Evolutionary conservation across 805 yeast genomes (phyloP).

Genomic region (Pichia thaimueangensis): DNA sequence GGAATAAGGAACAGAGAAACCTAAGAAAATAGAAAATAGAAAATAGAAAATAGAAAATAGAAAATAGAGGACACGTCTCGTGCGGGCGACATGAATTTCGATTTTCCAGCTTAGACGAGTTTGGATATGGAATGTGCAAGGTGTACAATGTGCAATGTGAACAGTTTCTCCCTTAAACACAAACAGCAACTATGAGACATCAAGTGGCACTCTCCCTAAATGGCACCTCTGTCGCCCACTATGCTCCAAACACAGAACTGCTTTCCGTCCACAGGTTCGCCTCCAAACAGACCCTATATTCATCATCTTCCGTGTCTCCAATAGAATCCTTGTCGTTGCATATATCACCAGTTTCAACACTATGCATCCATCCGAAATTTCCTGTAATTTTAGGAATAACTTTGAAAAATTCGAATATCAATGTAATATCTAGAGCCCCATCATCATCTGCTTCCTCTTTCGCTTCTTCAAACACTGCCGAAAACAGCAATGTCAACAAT

Average conservation of each 20-base stretch:
- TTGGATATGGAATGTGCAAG: too few relatives aligned
- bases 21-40: too few relatives aligned
- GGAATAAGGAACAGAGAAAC: too few relatives aligned
- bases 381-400: neutral
- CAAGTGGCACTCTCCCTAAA: neutral
- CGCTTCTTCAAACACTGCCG: neutral
- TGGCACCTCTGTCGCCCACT: conserved; percentile 6
- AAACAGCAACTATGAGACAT: neutral
- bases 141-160: too few relatives aligned
- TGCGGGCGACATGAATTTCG: too few relatives aligned
- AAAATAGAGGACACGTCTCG: too few relatives aligned
- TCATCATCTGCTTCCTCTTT: neutral
- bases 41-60: too few relatives aligned
- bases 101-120: too few relatives aligned
- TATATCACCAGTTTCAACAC: neutral
- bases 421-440: neutral
- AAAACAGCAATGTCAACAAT: neutral
- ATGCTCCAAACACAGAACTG: conserved; percentile 3
- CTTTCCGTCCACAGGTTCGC: conserved; percentile 2
- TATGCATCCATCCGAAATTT: conserved; percentile 1
- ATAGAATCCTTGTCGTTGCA: neutral
- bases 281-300: neutral
- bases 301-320: neutral
- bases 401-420: neutral
- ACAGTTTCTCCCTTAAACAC: too few relatives aligned